Percentiles rank a stretch among this genome's conserved stretches.
These are phyloP conservation scores for Vigna radiata DNA, from an alignment of 306 rosid species.

Conservation along the genomic window DNA sequence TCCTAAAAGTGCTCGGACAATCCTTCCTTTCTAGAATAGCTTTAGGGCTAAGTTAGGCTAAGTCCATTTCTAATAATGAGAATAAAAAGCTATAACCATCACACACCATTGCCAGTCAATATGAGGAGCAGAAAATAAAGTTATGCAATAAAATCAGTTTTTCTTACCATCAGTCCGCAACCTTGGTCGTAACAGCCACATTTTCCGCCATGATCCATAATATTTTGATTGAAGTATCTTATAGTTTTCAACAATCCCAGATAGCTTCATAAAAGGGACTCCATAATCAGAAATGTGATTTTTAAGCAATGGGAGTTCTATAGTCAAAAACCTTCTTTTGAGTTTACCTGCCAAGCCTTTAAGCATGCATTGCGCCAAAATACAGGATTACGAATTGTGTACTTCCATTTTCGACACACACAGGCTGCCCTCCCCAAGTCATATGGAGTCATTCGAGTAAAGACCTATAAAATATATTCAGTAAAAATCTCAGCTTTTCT, in stretches of 20 bases:
- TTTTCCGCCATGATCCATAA: constrained; percentile 89
- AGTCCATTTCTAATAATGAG: not conserved
- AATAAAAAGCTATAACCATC: constrained; percentile 18
- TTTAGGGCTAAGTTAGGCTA: not conserved
- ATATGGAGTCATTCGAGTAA: constrained; percentile 82
- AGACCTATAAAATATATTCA: constrained; percentile 57
- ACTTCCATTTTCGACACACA: constrained; percentile 96
- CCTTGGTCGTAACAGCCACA: constrained; percentile 96
- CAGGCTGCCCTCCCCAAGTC: constrained; percentile 90
- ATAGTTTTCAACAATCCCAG: constrained; percentile 79
- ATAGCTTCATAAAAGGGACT: constrained; percentile 58
- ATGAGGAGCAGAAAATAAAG: constrained; percentile 25
- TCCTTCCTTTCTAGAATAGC: not conserved
- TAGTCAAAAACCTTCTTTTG: constrained; percentile 35
- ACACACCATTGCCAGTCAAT: not conserved
- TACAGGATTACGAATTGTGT: constrained; percentile 87
- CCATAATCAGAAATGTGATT: constrained; percentile 41
- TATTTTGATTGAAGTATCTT: constrained; percentile 78
- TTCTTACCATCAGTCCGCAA: constrained; percentile 85
- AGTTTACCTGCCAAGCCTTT: constrained; percentile 98
- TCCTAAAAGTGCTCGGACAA: not conserved
- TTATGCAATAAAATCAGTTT: constrained; percentile 21
- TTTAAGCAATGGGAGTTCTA: constrained; percentile 32
- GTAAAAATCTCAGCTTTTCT: constrained; percentile 21
- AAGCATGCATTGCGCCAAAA: constrained; percentile 95